Base-by-base conservation (phyloP, 78 protist genomes). In the Emiliania huxleyi region DNA sequence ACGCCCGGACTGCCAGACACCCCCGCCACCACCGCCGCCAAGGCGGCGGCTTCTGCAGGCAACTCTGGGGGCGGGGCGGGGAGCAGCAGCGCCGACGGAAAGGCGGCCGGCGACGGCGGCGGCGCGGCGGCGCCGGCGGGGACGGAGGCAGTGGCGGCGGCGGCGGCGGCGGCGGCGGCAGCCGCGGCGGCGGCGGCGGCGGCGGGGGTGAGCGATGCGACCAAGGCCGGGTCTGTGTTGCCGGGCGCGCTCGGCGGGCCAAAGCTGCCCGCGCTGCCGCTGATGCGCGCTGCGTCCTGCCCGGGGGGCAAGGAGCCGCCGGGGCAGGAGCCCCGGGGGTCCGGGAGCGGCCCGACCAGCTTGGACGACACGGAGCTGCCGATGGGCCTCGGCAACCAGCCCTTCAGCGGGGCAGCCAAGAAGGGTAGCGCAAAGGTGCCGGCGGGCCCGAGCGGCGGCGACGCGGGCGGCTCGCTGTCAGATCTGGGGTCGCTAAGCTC, bases 1-100 rank as follows among this genome's bases (percentile, higher is more conserved):
- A 73, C 83, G 33, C 83, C 83, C 8, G 83, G 83, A 6, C 83
- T 73, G 15, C 83, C 83, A 37, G 83, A 73, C 83, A 73, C 83
- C 19, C 83, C 83, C 18, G 43, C 37, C 1, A 42, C 42, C 44
- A 5, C 83, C 33, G 43, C 43, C 25, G 83, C 83, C 2, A 35
- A 29, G 44, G 83, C 42, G 44, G 83, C 83, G 23, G 75, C 75
- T 52, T 19, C 62, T 8, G 62, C 62, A 19, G 15, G 8, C 62
- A 15, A 52, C 62, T 19, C 29, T 15, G 62, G 62, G 29, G 62
- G 62, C 8, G 8, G 29, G 8, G 62, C 62, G 15, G 15, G 29
- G 62, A 52, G 8, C 29, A 19, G 62, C 62, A 52, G 62, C 62
- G 62, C 62, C 8, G n/a, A n/a, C n/a, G n/a, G n/a, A n/a, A 52